Conservation (phyloP, 306 rosid genomes). For the Hippophae tibetana region DNA sequence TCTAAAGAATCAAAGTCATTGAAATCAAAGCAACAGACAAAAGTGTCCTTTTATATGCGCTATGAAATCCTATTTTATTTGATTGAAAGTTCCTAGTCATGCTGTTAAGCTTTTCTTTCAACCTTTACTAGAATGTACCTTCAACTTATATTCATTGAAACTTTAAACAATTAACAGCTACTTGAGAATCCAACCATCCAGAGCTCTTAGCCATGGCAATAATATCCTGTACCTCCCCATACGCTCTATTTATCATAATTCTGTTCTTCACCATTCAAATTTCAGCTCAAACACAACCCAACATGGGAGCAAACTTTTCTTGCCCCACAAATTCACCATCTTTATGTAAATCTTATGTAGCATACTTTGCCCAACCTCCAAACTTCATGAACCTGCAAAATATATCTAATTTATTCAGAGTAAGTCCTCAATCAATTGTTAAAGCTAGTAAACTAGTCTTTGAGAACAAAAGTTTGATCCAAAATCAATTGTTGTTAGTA, state of each 20-base stretch:
- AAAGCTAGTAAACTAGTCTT: conserved; percentile 44
- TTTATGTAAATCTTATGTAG: conserved; percentile 52
- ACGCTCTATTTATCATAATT: conserved; percentile 15
- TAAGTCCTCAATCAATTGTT: conserved; percentile 41
- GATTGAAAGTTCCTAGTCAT: conserved; percentile 1
- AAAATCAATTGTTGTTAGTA: conserved; percentile 46
- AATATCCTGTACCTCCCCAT: conserved; percentile 21
- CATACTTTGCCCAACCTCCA: conserved; percentile 47
- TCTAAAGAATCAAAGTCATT: no score
- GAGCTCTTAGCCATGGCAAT: conserved; percentile 35
- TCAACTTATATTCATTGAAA: conserved; percentile 5
- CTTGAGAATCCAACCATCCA: background rate
- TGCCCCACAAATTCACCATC: conserved; percentile 42
- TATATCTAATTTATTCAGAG: conserved; percentile 47
- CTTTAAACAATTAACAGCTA: conserved; percentile 5
- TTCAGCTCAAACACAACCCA: conserved; percentile 26
- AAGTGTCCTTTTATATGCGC: background rate
- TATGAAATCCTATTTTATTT: background rate
- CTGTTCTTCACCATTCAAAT: conserved; percentile 22
- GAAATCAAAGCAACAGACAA: background rate
- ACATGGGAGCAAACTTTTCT: conserved; percentile 31
- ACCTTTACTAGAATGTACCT: background rate
- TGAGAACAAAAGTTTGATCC: conserved; percentile 18
- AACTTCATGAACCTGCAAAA: conserved; percentile 30
- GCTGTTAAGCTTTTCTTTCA: conserved; percentile 8